phyloP scores from a whole-genome alignment of 352 stramenopile species.

The Globisporangium alternatum region DNA sequence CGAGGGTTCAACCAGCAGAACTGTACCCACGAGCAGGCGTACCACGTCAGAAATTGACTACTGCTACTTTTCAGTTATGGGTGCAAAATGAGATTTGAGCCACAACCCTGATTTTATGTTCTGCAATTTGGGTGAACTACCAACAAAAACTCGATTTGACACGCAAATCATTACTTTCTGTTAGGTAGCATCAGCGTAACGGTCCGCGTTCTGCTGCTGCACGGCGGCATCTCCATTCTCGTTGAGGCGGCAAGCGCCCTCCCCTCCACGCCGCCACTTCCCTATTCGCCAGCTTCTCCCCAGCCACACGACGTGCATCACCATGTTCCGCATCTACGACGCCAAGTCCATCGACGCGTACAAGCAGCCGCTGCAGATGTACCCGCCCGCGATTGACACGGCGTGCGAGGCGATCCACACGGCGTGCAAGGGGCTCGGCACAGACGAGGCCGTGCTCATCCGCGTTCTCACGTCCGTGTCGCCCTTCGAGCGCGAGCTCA shows the following conservation, averaged over 20 bases:
- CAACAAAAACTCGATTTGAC: not conserved
- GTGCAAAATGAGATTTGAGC: not conserved
- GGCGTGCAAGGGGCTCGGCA: constrained; percentile 66
- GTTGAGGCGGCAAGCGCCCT: not conserved
- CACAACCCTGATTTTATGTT: not conserved
- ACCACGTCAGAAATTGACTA: not conserved
- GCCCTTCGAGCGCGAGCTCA: constrained; percentile 48
- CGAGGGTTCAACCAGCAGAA: not conserved
- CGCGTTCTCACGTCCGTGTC: constrained; percentile 41
- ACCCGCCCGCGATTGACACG: constrained; percentile 46
- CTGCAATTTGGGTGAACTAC: not conserved
- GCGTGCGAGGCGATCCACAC: constrained; percentile 51
- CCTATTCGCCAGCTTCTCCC: not conserved
- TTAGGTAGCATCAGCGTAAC: not conserved
- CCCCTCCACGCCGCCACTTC: not conserved
- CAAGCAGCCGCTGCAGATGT: constrained; percentile 19
- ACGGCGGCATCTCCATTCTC: not conserved
- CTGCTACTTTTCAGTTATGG: not conserved
- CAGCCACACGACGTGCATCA: constrained; percentile 1
- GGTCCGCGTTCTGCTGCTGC: not conserved
- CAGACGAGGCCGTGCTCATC: constrained; percentile 65
- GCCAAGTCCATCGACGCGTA: constrained; percentile 18
- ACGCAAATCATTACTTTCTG: not conserved
- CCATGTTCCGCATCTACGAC: constrained; percentile 36
- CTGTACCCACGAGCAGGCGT: not conserved